Base-by-base conservation (phyloP, 164 flowering plant genomes). In the Litsea cubeba region DNA sequence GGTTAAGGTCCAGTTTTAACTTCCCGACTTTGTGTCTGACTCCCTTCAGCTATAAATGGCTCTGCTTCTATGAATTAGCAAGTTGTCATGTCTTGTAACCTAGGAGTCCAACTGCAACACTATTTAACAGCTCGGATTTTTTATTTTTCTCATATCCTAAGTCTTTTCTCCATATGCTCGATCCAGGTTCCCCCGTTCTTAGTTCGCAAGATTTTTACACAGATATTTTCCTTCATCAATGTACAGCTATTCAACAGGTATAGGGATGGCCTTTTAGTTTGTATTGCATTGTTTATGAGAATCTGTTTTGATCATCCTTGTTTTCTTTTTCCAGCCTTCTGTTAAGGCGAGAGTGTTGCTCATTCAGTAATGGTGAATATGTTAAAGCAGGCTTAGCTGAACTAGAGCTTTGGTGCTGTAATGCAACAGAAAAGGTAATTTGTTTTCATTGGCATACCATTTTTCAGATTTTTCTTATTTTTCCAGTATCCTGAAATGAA, bases 301-400 rank as follows among this genome's bases (percentile, higher is more conserved):
- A 54, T 8, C 60, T 54, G 60, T 40, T 40, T 40, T 40, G 46
- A 40, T 40, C 46, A 40, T 7, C 10, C 46, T 40, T 2, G 10
- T 40, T 40, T 40, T 7, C 57, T 82, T 40, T 40, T 64, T 82
- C 76, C 91, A 95, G 98, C 76, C 98, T 95, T 81, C 89, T 95
- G 12, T 82, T 95, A 75, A 85, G 99, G 77, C 82, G 99, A 77
- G 99, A 95, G 74, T 95, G 99, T 81, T 96, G 99, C 79, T 94
- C 98, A 22, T 94, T 94, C 78, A 94, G 98, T 72, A 96, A 96
- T 78, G 98, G 99, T n/a, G 99, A 96, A 83, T 96, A 94, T 80
- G 99, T 94, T 50, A 96, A 96, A 82, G 97, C 97, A 50, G 99
- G 99, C 57, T 79, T 96, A 78, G 90, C 97, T 77, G 98, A 96